phyloP scores from a whole-genome alignment of 768 basidiomycete genomes.

The Lentinula lateritia region DNA sequence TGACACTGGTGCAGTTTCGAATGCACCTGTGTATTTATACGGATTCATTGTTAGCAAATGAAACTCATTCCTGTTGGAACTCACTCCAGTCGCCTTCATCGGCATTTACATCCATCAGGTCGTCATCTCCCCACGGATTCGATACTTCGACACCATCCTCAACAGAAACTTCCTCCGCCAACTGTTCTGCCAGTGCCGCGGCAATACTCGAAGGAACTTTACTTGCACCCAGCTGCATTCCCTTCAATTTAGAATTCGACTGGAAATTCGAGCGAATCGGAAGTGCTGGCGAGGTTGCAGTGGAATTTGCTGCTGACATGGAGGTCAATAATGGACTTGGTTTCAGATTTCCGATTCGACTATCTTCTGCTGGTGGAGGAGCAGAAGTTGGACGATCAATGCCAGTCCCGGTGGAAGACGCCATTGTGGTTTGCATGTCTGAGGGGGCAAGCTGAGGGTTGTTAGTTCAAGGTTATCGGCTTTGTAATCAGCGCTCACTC shows the following conservation, averaged over 20 bases:
- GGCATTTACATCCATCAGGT: constrained; percentile 90
- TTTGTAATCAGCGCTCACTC: constrained; percentile 35
- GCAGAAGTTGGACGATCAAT: constrained; percentile 39
- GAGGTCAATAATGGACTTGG: constrained; percentile 11
- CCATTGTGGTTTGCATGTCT: constrained; percentile 70
- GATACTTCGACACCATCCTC: constrained; percentile 35
- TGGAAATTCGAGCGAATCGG: constrained; percentile 9
- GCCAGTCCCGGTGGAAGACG: constrained; percentile 21
- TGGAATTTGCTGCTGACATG: constrained; percentile 12
- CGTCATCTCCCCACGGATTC: constrained; percentile 67
- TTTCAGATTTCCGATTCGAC: constrained; percentile 2
- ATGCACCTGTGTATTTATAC: constrained; percentile 47
- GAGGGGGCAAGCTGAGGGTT: constrained; percentile 55
- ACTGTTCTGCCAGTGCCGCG: constrained; percentile 40
- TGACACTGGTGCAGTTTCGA: constrained; percentile 51
- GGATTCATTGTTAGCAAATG: neutral
- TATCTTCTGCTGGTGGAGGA: constrained; percentile 23
- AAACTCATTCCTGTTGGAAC: constrained; percentile 19
- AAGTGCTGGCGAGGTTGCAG: constrained; percentile 18
- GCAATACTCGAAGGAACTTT: constrained; percentile 34
- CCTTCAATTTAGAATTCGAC: constrained; percentile 39
- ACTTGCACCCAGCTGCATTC: constrained; percentile 64
- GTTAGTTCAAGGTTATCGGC: neutral
- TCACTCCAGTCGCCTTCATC: constrained; percentile 94
- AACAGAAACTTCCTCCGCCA: constrained; percentile 52